Conservation (phyloP, 768 basidiomycete species). For the Baorangia bicolor region DNA sequence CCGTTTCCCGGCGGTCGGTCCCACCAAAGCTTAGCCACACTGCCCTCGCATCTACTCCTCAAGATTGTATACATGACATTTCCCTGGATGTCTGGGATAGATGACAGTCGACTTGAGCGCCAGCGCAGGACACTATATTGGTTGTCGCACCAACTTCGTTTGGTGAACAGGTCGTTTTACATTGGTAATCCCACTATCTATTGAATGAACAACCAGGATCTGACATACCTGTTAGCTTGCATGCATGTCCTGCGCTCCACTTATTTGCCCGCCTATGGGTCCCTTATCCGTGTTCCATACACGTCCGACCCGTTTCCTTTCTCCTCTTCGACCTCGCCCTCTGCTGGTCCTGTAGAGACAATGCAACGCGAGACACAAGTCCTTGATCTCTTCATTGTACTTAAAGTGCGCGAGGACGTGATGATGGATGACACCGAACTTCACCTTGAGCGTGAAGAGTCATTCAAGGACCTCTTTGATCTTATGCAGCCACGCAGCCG, state of each 20-base stretch:
- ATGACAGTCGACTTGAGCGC: constrained; percentile 41
- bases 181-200: constrained; percentile 40
- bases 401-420: constrained; percentile 79
- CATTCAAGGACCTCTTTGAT: constrained; percentile 78
- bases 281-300: constrained; percentile 65
- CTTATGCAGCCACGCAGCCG: constrained; percentile 70
- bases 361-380: constrained; percentile 71
- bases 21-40: constrained; percentile 27
- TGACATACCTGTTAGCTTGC: constrained; percentile 45
- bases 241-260: constrained; percentile 81
- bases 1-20: constrained; percentile 32
- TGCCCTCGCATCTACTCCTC: constrained; percentile 66
- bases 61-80: constrained; percentile 68
- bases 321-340: constrained; percentile 28
- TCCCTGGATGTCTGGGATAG: constrained; percentile 44
- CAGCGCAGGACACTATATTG: constrained; percentile 73
- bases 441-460: constrained; percentile 73
- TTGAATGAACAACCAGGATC: neutral
- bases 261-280: constrained; percentile 65
- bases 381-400: constrained; percentile 76
- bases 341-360: constrained; percentile 36
- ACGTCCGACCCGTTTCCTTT: constrained; percentile 77
- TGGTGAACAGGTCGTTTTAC: constrained; percentile 67
- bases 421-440: constrained; percentile 72
- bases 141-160: constrained; percentile 59